A percentile compares a stretch with the other conserved stretches of the same genome.
Evolutionary conservation across 179 eudicot genomes (phyloP).

Genomic region (Corrigiola litoralis): DNA sequence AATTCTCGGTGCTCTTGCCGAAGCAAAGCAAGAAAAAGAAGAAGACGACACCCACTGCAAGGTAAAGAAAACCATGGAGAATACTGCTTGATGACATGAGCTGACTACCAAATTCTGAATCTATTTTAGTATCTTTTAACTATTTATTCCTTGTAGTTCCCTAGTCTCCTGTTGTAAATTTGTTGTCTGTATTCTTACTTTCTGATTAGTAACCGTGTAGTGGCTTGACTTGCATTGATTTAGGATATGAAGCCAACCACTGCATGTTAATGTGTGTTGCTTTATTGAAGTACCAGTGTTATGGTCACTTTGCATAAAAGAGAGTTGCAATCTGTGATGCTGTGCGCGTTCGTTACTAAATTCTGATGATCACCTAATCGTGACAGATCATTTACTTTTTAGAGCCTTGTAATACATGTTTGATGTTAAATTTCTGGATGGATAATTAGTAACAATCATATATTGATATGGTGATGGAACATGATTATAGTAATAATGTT

Average conservation of each 20-base stretch:
- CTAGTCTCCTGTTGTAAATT: constrained; percentile 8
- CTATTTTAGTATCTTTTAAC: not conserved
- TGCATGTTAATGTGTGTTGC: not conserved
- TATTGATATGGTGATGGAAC: too few species aligned
- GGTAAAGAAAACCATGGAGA: constrained; percentile 11
- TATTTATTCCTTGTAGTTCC: not conserved
- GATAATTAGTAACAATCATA: too few species aligned
- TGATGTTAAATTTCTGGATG: too few species aligned
- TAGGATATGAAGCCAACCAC: constrained; percentile 2
- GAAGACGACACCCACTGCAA: constrained; percentile 34
- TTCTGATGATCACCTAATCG: too few species aligned
- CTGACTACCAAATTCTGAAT: not conserved
- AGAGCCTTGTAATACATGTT: too few species aligned
- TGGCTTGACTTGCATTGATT: not conserved
- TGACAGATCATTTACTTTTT: too few species aligned
- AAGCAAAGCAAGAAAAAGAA: constrained; percentile 77
- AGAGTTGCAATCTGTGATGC: too few species aligned
- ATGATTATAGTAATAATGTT: not conserved
- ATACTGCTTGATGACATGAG: not conserved
- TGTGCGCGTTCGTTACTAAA: too few species aligned
- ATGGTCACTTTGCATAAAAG: too few species aligned
- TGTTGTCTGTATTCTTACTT: not conserved
- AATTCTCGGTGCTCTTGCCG: constrained; percentile 55
- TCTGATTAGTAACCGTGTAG: not conserved
- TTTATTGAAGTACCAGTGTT: not conserved